Base-by-base conservation (phyloP, 2,329 filamentous ascomycete genomes). In the Epichloe brachyelytri region DNA sequence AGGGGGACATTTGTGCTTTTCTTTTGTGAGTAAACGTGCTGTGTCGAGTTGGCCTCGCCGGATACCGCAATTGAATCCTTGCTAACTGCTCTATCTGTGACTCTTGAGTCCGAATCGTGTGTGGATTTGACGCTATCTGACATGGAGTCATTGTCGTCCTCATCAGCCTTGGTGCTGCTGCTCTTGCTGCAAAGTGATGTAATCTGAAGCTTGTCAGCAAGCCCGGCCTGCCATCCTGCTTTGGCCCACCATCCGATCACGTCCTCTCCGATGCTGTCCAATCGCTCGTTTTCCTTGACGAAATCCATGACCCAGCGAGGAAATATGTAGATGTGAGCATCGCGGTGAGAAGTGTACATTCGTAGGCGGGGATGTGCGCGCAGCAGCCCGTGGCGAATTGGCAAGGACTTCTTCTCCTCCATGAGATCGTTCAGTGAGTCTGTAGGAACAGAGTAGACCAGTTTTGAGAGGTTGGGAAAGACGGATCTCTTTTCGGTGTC, bases 221-320 rank as follows among this genome's bases (percentile, higher is more conserved):
- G 72, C 0, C 88, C 86, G 3, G 78, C 74, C 66, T 97, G 90
- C 93, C 93, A 98, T 50, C 83, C 82, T 1, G 91, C 82, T 65
- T 97, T 97, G 36, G 90, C 88, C 89, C 90, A 95, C 86, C 88
- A 95, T 6, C 90, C 89, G 15, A 97, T 74, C 5, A 96, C 81
- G 61, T 97, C 91, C 65, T 97, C 91, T 34, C 86, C 86, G 46
- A 98, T 82, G 51, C 84, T 94, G 60, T 95, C 87, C 55, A 98
- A 80, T 11, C 78, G 82, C 33, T 90, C 84, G 60, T 96, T 94
- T 55, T 77, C 74, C 52, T 80, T 78, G 41, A 94, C 80, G 65
- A 95, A 86, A 50, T 94, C 84, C 60, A 95, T 79, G 8, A 95
- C 78, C 91, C 93, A 97, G 57, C 81, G 82, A 0, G 93, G 93